phyloP scores from a whole-genome alignment of 2,329 filamentous ascomycete species.

The Capronia americana region DNA sequence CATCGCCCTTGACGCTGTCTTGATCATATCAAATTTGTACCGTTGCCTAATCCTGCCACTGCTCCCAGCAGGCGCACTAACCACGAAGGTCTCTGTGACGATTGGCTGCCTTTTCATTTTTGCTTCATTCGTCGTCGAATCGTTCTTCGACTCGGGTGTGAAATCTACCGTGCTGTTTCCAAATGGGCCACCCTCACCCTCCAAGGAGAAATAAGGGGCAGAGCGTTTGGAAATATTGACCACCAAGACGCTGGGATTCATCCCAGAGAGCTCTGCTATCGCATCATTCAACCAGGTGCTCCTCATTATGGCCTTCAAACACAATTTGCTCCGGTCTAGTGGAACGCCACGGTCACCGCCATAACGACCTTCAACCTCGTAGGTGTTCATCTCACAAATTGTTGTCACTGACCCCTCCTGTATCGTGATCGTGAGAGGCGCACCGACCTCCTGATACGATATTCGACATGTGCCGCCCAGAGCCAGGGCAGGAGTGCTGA shows the following conservation, averaged over 20 bases:
- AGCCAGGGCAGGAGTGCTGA: constrained; percentile 80
- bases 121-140: constrained; percentile 46
- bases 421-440: constrained; percentile 81
- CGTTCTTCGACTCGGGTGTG: constrained; percentile 54
- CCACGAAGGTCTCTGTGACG: constrained; percentile 60
- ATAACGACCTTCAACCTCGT: constrained; percentile 57
- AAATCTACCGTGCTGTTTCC: constrained; percentile 68
- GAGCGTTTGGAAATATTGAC: constrained; percentile 66
- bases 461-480: constrained; percentile 86
- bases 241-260: constrained; percentile 74
- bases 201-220: constrained; percentile 76
- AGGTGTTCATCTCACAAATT: constrained; percentile 88
- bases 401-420: constrained; percentile 87
- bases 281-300: constrained; percentile 59
- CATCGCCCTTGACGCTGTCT: constrained; percentile 90
- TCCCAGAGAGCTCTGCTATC: constrained; percentile 61
- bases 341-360: constrained; percentile 80
- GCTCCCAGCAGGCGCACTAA: constrained; percentile 62
- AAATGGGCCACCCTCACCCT: constrained; percentile 65
- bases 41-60: constrained; percentile 71
- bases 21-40: constrained; percentile 87
- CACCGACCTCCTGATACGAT: constrained; percentile 75
- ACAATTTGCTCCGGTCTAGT: constrained; percentile 77
- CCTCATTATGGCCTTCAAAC: constrained; percentile 95
- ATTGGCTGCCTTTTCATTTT: constrained; percentile 47